Evolutionary conservation across 2,329 filamentous ascomycete genomes (phyloP).

Genomic region (Talaromyces marneffei): DNA sequence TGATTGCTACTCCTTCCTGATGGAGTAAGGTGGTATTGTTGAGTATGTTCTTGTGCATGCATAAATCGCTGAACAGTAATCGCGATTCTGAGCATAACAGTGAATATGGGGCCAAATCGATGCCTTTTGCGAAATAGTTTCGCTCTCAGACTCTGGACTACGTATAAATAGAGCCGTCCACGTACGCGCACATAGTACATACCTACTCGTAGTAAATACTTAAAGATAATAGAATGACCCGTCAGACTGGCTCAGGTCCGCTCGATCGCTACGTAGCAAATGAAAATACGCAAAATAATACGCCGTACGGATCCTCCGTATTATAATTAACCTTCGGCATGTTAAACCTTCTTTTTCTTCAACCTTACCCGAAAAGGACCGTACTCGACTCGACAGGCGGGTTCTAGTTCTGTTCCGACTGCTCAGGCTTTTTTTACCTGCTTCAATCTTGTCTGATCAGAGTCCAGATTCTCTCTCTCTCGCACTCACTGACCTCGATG

Average conservation of each 20-base stretch:
- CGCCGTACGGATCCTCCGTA: background rate
- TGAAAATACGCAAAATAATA: background rate
- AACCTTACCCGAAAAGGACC: conserved; percentile 7
- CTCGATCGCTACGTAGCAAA: background rate
- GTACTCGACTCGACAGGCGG: conserved; percentile 5
- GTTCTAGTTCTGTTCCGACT: background rate
- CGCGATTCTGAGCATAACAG: background rate
- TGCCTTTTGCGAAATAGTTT: background rate
- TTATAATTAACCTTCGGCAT: conserved; percentile 1
- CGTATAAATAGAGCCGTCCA: background rate
- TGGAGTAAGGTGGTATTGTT: background rate
- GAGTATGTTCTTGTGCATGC: background rate
- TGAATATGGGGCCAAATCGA: background rate
- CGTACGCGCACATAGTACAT: background rate
- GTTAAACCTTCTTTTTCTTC: background rate
- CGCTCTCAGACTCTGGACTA: background rate
- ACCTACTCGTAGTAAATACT: no score
- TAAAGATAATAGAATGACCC: conserved; percentile 3
- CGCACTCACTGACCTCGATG: background rate
- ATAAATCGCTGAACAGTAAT: background rate
- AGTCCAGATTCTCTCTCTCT: background rate
- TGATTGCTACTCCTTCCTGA: background rate
- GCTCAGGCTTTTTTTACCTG: background rate
- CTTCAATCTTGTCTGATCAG: background rate
- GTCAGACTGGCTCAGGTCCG: conserved; percentile 14